Base-by-base conservation (phyloP, 2,329 filamentous ascomycete species). In the Fusarium gaditjirri region DNA sequence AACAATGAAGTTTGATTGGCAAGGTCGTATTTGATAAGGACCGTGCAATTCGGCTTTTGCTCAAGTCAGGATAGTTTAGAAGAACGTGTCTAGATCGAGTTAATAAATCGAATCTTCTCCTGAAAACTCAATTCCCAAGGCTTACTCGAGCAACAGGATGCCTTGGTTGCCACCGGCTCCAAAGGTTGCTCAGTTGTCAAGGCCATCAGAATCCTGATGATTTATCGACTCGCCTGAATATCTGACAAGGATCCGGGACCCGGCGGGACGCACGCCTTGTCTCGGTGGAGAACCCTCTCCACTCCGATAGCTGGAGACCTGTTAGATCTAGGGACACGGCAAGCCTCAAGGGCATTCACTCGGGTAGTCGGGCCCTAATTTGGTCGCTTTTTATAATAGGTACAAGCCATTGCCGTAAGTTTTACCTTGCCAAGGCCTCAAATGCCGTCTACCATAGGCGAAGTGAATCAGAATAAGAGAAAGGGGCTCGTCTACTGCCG, bases 401-500 rank as follows among this genome's bases (percentile, higher is more conserved):
- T 29, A 29, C 27, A 29, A 44, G 53, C 27, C 54, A 58, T 41
- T 53, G 31, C 54, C 29, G 39, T 44, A 39, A 47, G 23, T 41
- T 50, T 57, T 25, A n/a, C 50, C n/a, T 27, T 38, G 68, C 68
- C 68, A 68, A 71, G 68, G 43, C 27, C 14, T 54, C 21, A 38
- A 53, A 50, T 68, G 57, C 62, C 57, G 62, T 43, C 29, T 52
- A 38, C 53, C 53, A 41, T 36, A 55, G 46, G 41, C 21, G 53
- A 36, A 53, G 42, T 58, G 50, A 46, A 49, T 53, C 35, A 27
- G 35, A 57, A 27, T 31, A 19, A 38, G 29, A 23, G 46, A 58
- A 52, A 39, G 64, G 56, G 57, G 29, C 31, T 53, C 38, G 21
- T 59, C 54, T 49, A 35, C 41, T 29, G 21, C 27, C 23, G 29